Base-by-base conservation (phyloP, 495 filamentous ascomycete species). In the Acidiella bohemica region DNA sequence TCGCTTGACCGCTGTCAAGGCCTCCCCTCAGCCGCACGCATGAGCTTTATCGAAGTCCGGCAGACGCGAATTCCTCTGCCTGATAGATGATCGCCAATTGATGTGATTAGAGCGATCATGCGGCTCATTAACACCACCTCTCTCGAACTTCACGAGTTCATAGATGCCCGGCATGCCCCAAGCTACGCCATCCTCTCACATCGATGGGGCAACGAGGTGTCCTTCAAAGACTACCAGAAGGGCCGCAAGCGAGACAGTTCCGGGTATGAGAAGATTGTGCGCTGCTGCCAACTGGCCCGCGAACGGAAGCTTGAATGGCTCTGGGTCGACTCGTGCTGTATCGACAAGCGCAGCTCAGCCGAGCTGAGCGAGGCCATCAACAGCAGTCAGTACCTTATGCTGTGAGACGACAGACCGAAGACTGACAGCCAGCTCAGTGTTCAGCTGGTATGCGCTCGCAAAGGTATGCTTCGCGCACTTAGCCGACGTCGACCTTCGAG, bases 321-420 rank as follows among this genome's bases (percentile, higher is more conserved):
- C 8, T 51, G 45, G 49, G 26, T 53, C 4, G 49, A 53, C 22
- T 49, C 46, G 21, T 49, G 45, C 28, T 53, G 49, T 36, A 53
- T 49, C 13, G 41, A 49, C 36, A 49, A 49, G 22, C 18, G 31
- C 17, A 49, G 45, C 36, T 49, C 45, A 25, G 39, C 40, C 6
- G 46, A 45, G 22, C 29, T 53, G 13, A 40, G 21, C 14, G 45
- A 53, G 22, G 49, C 46, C 4, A 53, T 52, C 36, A 52, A 52
- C 23, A 26, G 10, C 12, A 32, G 25, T 28, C 8, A 28, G 25
- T 28, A n/a, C 25, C 8, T 28, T 28, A 28, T 28, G n/a, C n/a
- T 8, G 25, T n/a, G 25, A 8, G 25, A 7, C 8, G 25, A 28
- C 25, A 28, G 8, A 28, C n/a, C n/a, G n/a, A n/a, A n/a, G n/a